These are phyloP conservation scores for Brasilioporus rufonigricans DNA, from an alignment of 768 basidiomycete genomes.

Conservation along the genomic window DNA sequence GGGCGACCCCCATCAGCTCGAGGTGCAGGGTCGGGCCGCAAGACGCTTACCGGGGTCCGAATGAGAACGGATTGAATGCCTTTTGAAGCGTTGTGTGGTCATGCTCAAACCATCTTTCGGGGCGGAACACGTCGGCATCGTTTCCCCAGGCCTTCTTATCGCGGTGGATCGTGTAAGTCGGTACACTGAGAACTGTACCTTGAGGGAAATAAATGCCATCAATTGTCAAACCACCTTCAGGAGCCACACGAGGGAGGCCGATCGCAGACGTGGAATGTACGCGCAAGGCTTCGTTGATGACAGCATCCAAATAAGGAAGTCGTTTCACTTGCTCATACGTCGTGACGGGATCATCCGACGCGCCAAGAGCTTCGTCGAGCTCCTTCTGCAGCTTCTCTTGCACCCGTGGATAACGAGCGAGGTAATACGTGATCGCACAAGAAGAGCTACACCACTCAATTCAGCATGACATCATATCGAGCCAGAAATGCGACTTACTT, in stretches of 20 bases:
- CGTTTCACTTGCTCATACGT: conserved; percentile 69
- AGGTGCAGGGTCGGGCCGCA: not conserved
- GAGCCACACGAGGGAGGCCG: conserved; percentile 79
- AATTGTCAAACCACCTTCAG: conserved; percentile 68
- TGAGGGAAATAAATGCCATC: conserved; percentile 55
- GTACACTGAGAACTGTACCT: conserved; percentile 77
- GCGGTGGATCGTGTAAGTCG: conserved; percentile 82
- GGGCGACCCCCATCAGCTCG: conserved; percentile 2
- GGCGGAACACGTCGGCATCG: conserved; percentile 70
- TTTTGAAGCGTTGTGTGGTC: conserved; percentile 60
- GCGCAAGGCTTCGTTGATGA: conserved; percentile 83
- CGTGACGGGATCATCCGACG: conserved; percentile 59
- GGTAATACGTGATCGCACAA: conserved; percentile 84
- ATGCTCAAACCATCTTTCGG: conserved; percentile 83
- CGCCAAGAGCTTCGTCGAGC: conserved; percentile 56
- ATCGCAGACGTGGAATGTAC: conserved; percentile 81
- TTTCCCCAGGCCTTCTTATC: conserved; percentile 71
- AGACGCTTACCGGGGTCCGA: conserved; percentile 62
- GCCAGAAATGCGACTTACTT: conserved; percentile 52
- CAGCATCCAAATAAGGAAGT: conserved; percentile 79
- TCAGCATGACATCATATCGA: not conserved
- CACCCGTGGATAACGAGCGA: conserved; percentile 62
- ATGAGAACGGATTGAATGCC: conserved; percentile 84
- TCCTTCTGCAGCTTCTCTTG: conserved; percentile 77
- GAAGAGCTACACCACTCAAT: conserved; percentile 56